Percentiles rank a stretch among this genome's conserved stretches.
These are phyloP conservation scores for Podospora appendiculata DNA, from an alignment of 495 filamentous ascomycete genomes.

Conservation along the genomic window DNA sequence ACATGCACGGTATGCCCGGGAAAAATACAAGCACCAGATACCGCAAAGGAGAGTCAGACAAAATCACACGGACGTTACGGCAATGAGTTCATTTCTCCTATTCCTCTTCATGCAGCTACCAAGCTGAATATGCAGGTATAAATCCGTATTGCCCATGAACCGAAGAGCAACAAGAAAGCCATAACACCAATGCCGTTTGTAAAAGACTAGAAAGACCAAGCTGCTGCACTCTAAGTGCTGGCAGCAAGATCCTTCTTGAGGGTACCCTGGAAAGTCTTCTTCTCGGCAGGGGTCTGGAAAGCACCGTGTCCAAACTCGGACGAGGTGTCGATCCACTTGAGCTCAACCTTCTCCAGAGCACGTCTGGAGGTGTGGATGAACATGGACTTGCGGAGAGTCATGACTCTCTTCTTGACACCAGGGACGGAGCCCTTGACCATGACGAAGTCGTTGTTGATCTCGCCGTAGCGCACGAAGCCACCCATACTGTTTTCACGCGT, in stretches of 20 bases:
- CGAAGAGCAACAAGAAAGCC: constrained; percentile 40
- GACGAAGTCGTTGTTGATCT: constrained; percentile 99
- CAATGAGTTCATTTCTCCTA: constrained; percentile 27
- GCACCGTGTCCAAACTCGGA: constrained; percentile 99
- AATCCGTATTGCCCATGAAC: constrained; percentile 33
- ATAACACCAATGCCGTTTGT: constrained; percentile 48
- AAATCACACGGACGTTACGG: constrained; percentile 9
- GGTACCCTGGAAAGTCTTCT: constrained; percentile 87
- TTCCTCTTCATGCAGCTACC: constrained; percentile 39
- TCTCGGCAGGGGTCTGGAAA: constrained; percentile 97
- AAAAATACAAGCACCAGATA: neutral
- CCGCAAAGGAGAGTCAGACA: neutral
- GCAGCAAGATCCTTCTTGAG: constrained; percentile 95
- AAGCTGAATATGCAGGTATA: constrained; percentile 32
- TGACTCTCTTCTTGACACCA: constrained; percentile 98
- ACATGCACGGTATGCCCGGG: neutral
- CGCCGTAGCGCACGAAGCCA: constrained; percentile 98
- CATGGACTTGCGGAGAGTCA: constrained; percentile 99
- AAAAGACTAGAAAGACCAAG: constrained; percentile 41
- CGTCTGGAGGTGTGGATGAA: constrained; percentile 93
- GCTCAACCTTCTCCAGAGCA: constrained; percentile 96
- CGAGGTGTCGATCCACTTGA: constrained; percentile 99
- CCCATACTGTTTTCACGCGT: constrained; percentile 60
- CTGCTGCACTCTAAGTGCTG: constrained; percentile 50
- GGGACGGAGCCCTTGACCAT: constrained; percentile 96